Base-by-base conservation (phyloP, 345 rosid species). In the Salix dunnii region DNA sequence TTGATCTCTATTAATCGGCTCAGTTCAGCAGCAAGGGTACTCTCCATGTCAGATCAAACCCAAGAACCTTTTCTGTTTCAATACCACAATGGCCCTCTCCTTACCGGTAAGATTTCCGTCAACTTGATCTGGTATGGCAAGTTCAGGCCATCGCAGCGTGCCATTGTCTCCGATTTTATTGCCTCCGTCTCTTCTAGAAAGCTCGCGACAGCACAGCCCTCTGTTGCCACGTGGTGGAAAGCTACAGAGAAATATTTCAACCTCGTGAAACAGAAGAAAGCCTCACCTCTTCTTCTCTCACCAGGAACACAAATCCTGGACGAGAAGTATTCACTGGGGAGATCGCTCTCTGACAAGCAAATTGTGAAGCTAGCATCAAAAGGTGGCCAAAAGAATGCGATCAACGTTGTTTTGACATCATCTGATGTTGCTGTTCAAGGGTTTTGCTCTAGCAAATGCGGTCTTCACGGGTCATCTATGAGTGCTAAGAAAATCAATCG, bases 51-150 rank as follows among this genome's bases (percentile, higher is more conserved):
- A 5, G 73, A 63, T 18, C 33, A 73, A 42, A 61, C 74, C 66
- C 71, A 53, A 3, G 60, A 66, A 49, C 38, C 76, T 4, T 6
- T 76, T 25, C 17, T 67, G 62, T 80, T 80, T 40, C 76, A 40
- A 33, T 80, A 80, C 76, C 83, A 80, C 42, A 67, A 76, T 9
- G 83, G 83, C n/a, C 77, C 79, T 33, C 79, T 80, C 43, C 83
- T 80, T 18, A 28, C 42, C 0, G 83, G 83, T 3, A 38, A 76
- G 67, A 23, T 80, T 40, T 76, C 79, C 1, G 11, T 80, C 17
- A 80, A 80, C 58, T 33, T 80, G 55, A 76, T 80, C 25, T 80
- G 83, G 83, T 80, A 80, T 25, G 83, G 83, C 25, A 42, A 72
- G 1, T 80, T 80, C 62, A 75, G 23, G 8, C 79, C 83, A 71